These are phyloP conservation scores for Jacaranda copaia DNA, from an alignment of 257 asterid genomes.

Conservation along the genomic window DNA sequence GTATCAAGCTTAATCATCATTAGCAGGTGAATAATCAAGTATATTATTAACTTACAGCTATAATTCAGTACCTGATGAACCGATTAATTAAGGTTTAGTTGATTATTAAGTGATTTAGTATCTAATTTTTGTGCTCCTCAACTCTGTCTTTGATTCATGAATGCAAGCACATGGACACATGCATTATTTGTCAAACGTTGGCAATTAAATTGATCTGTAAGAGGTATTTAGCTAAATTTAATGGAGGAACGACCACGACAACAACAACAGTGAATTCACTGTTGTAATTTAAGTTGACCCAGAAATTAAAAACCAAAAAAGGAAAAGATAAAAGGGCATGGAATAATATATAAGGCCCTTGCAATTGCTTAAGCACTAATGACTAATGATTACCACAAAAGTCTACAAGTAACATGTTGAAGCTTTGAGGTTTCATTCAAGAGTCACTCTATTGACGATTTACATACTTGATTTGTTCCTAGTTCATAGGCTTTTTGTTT, in stretches of 20 bases:
- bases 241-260: neutral
- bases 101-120: constrained; percentile 32
- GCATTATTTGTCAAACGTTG: constrained; percentile 37
- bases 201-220: constrained; percentile 34
- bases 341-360: neutral
- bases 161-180: constrained; percentile 48
- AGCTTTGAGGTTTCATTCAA: neutral
- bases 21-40: constrained; percentile 5
- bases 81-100: constrained; percentile 32
- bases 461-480: too few relatives aligned
- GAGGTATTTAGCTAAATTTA: neutral
- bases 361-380: neutral
- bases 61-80: constrained; percentile 28
- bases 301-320: neutral
- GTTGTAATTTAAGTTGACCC: constrained; percentile 37
- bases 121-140: neutral
- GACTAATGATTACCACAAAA: neutral
- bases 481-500: too few relatives aligned
- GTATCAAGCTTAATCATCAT: constrained; percentile 20
- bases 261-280: neutral
- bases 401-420: neutral
- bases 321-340: neutral
- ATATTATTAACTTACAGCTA: constrained; percentile 34
- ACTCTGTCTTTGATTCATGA: constrained; percentile 40
- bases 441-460: neutral